Evolutionary conservation across 805 yeast species (phyloP).

Genomic region (Jamesozyma gamospora): DNA sequence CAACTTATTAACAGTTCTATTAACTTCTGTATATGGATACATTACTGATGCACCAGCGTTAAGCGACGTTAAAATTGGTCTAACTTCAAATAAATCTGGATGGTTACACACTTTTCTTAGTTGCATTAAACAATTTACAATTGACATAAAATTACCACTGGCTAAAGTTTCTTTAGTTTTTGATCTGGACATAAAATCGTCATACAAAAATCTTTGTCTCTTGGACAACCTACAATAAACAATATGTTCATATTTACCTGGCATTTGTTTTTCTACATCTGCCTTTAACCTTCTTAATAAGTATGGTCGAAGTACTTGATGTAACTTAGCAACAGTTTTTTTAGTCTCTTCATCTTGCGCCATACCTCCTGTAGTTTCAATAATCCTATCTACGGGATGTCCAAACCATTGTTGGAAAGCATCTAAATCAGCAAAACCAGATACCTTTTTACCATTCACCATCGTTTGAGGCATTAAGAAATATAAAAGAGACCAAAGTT

Average conservation of each 20-base stretch:
- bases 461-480: slow-evolving; percentile 93
- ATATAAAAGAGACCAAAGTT: slow-evolving; percentile 89
- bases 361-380: slow-evolving; percentile 46
- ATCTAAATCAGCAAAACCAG: slow-evolving; percentile 90
- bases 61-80: slow-evolving; percentile 88
- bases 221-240: slow-evolving; percentile 86
- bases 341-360: slow-evolving; percentile 71
- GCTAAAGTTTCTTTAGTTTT: slow-evolving; percentile 89
- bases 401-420: slow-evolving; percentile 99
- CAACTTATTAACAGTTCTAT: slow-evolving; percentile 31
- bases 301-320: slow-evolving; percentile 89
- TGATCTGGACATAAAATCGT: slow-evolving; percentile 95
- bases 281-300: slow-evolving; percentile 82
- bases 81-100: slow-evolving; percentile 90
- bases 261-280: slow-evolving; percentile 98
- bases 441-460: slow-evolving; percentile 32
- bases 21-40: slow-evolving; percentile 36
- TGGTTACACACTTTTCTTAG: slow-evolving; percentile 93
- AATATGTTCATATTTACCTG: slow-evolving; percentile 92
- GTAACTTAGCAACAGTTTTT: slow-evolving; percentile 77
- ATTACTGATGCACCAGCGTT: slow-evolving; percentile 60
- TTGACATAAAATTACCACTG: slow-evolving; percentile 88
- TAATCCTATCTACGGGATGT: slow-evolving; percentile 86
- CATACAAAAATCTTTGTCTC: slow-evolving; percentile 83
- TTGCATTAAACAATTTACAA: slow-evolving; percentile 96